Base-by-base conservation (phyloP, 1,284 basidiomycete species). In the Cryptococcus sp. region DNA sequence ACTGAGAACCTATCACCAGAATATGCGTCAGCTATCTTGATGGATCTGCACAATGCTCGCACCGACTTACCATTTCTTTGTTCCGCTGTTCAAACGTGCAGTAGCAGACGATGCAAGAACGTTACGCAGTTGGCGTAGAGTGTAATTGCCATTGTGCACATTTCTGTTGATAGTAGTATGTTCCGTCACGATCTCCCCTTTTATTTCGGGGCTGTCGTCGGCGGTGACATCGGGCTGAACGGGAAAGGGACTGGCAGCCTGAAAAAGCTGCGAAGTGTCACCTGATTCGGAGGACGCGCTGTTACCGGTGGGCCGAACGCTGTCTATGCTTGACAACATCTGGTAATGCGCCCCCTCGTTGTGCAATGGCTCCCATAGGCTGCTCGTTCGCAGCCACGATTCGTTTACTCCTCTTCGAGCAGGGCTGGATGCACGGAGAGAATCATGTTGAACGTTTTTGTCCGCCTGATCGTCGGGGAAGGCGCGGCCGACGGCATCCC, bases 321-420 rank as follows among this genome's bases (percentile, higher is more conserved):
- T 40, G 20, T 59, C 57, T 16, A 22, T 46, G 19, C 50, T 57
- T 17, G 40, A 13, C n/a, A 62, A 38, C 16, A 59, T 20, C 42
- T 56, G 40, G 30, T 62, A 62, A 11, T 54, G 47, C 25, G 47
- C 17, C 11, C 43, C 27, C 8, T 59, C 46, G 25, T 27, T 22
- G 16, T 49, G 20, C 27, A 46, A n/a, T 19, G 41, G 50, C 8
- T 42, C 42, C 61, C 61, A 62, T 1, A 62, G 43, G 45, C 48
- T 62, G 40, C 52, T 59, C 20, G 61, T 57, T 20, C 47, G 50
- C 5, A 59, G 40, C 61, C 61, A 57, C 17, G 57, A 54, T 13
- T 55, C 57, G 11, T 57, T 45, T 2, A 55, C 42, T 5, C 51
- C 50, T 53, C 58, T 53, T 35, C 25, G 47, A 19, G 49, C 39